These are phyloP conservation scores for Boletus pseudo-olivaceus DNA, from an alignment of 768 basidiomycete species.

Conservation along the genomic window DNA sequence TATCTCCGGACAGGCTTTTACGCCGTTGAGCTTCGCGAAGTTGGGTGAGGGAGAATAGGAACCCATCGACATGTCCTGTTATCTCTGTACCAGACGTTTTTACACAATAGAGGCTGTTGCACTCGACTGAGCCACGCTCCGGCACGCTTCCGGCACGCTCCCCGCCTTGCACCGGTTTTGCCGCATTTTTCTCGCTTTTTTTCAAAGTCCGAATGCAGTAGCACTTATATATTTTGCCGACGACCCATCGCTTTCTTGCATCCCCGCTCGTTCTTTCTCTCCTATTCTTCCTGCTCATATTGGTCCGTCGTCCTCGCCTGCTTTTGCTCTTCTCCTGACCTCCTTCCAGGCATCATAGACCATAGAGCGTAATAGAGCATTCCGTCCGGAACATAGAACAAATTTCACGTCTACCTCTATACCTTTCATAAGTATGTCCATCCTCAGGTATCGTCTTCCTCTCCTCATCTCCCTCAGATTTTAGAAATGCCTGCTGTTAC, in stretches of 20 bases:
- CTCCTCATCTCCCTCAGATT: constrained; percentile 35
- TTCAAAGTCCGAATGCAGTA: constrained; percentile 31
- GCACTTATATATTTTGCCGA: constrained; percentile 16
- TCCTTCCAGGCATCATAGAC: constrained; percentile 36
- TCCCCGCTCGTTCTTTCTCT: constrained; percentile 32
- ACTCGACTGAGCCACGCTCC: neutral
- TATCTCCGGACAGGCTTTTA: constrained; percentile 40
- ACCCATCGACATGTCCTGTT: constrained; percentile 12
- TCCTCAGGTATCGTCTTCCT: neutral
- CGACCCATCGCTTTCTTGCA: constrained; percentile 14
- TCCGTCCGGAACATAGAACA: constrained; percentile 38
- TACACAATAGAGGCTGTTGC: constrained; percentile 14
- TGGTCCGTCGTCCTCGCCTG: constrained; percentile 20
- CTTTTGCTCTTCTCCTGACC: neutral
- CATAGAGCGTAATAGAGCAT: constrained; percentile 58
- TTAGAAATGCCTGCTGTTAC: constrained; percentile 80
- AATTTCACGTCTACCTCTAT: constrained; percentile 33
- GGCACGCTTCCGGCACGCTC: neutral
- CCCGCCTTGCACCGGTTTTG: neutral
- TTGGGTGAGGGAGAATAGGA: constrained; percentile 36
- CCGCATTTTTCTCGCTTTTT: constrained; percentile 1
- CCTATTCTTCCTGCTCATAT: constrained; percentile 29
- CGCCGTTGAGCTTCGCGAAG: constrained; percentile 45
- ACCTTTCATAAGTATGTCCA: constrained; percentile 40
- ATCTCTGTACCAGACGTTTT: constrained; percentile 17